These are phyloP conservation scores for Aspergillus sp. DNA, from an alignment of 2,329 filamentous ascomycete species.

Conservation along the genomic window DNA sequence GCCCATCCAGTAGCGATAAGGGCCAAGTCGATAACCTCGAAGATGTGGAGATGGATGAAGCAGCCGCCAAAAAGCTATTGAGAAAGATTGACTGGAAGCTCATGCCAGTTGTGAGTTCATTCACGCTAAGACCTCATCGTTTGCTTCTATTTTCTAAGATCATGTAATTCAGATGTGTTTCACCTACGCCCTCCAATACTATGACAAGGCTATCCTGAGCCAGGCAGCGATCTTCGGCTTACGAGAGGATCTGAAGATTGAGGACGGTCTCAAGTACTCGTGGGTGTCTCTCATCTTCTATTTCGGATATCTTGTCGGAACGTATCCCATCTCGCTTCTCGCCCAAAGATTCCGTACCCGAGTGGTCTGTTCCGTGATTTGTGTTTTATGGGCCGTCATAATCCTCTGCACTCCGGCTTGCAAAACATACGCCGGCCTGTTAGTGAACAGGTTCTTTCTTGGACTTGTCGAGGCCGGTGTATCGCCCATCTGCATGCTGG, in stretches of 20 bases:
- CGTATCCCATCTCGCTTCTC: slow-evolving; percentile 1
- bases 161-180: slow-evolving; percentile 9
- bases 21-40: too few species aligned
- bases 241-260: slow-evolving; percentile 6
- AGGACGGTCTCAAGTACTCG: slow-evolving; percentile 11
- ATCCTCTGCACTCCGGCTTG: slow-evolving; percentile 12
- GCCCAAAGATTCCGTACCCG: background rate
- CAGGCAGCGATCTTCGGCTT: slow-evolving; percentile 13
- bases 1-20: too few species aligned
- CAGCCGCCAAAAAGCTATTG: background rate
- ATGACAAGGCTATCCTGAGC: slow-evolving; percentile 14
- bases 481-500: slow-evolving; percentile 13
- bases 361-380: slow-evolving; percentile 10
- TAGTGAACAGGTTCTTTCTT: slow-evolving; percentile 12
- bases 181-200: slow-evolving; percentile 14
- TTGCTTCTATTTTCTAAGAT: background rate
- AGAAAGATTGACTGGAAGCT: background rate
- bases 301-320: slow-evolving; percentile 10
- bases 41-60: background rate
- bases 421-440: slow-evolving; percentile 9
- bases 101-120: slow-evolving; percentile 9
- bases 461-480: slow-evolving; percentile 12
- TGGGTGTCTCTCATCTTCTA: slow-evolving; percentile 15
- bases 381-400: slow-evolving; percentile 9
- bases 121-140: too few species aligned